Conservation (phyloP, 2,329 filamentous ascomycete genomes). For the Colletotrichum simmondsii region DNA sequence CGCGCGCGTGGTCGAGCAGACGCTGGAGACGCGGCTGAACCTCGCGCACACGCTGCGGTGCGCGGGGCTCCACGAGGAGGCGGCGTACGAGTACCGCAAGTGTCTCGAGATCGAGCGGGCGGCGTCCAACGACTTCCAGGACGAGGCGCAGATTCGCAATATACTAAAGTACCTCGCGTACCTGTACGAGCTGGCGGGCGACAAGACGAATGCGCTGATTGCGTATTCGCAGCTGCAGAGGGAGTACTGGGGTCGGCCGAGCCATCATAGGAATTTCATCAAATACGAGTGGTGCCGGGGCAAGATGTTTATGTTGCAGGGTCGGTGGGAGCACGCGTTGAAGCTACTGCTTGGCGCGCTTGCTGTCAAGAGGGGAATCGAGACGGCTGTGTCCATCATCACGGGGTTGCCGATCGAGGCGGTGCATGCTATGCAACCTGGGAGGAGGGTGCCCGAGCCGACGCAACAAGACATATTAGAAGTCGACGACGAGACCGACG, state of each 20-base stretch:
- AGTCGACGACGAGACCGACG: background rate
- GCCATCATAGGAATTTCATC: constrained; percentile 27
- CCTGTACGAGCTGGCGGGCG: constrained; percentile 29
- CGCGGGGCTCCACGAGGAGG: constrained; percentile 29
- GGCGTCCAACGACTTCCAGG: constrained; percentile 19
- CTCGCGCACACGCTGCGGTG: constrained; percentile 32
- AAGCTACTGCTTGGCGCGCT: constrained; percentile 31
- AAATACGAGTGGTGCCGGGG: constrained; percentile 33
- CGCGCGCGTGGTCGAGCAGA: constrained; percentile 24
- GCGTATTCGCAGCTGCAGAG: constrained; percentile 34
- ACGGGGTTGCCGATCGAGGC: constrained; percentile 15
- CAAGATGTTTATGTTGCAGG: constrained; percentile 35
- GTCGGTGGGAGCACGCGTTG: constrained; percentile 31
- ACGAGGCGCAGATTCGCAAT: constrained; percentile 32
- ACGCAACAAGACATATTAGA: constrained; percentile 1
- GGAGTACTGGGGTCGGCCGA: constrained; percentile 28
- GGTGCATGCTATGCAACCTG: constrained; percentile 21
- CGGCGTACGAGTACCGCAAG: constrained; percentile 35
- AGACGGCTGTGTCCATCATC: constrained; percentile 25
- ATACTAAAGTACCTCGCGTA: constrained; percentile 34
- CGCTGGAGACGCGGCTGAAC: constrained; percentile 26
- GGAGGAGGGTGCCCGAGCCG: background rate
- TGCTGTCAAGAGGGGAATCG: constrained; percentile 21
- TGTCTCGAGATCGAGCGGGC: constrained; percentile 33
- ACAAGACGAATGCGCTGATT: constrained; percentile 26